Base-by-base conservation (phyloP, 345 rosid species). In the Hibiscus tridactylites region DNA sequence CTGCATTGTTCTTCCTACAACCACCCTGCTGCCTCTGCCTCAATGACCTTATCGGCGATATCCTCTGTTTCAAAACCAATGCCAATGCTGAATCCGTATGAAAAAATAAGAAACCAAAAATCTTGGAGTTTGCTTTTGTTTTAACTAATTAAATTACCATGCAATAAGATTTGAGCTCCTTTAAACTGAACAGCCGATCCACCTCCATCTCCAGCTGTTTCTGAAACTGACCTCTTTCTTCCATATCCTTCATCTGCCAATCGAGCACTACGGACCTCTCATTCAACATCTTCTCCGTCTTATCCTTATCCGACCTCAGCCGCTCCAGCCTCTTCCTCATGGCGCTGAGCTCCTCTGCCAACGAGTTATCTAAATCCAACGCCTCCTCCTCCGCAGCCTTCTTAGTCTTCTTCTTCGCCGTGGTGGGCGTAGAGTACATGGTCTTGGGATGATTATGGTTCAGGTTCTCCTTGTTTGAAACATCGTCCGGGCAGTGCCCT, bases 311-410 rank as follows among this genome's bases (percentile, higher is more conserved):
- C 44, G 60, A 28, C 70, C 89, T 87, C 81, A 88, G 46, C 76
- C 93, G 80, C 83, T 90, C 93, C 12, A 88, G 76, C 79, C 88
- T 94, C 90, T 86, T 85, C 89, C 83, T 88, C 67, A 91, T 81
- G 11, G 92, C 89, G 24, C 76, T 80, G 16, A 94, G 90, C 81
- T 94, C 98, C 79, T 91, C 93, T 19, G 86, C 98, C 1, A 94
- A 85, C 28, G 98, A 7, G 46, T 42, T 8, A 42, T 42, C 46
- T 9, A 42, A 42, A 42, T 42, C 46, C 46, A 42, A 42, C 46
- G 46, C 11, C 46, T 42, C 46, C 29, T 77, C 52, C 5, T 77
- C 52, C 75, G 60, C 70, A 1, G 42, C 0, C 24, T 49, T 67
- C 42, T 67, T 37, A 6, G 6, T 37, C 42, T 37, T 37, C 8